Conservation (phyloP, 495 filamentous ascomycete genomes). For the Talaromyces adpressus region DNA sequence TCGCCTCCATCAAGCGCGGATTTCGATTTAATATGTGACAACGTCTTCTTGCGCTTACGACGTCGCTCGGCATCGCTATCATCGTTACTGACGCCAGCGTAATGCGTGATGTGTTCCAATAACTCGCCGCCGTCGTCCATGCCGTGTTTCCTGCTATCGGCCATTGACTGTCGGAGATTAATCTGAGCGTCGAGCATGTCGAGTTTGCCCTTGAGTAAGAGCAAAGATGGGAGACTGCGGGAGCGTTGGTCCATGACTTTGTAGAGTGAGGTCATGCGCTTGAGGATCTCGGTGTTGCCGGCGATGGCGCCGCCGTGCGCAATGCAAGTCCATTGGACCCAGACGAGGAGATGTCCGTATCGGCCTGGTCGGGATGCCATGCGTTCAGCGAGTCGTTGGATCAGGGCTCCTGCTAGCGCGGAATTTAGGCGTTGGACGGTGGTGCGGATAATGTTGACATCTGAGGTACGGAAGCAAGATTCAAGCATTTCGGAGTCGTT, state of each 20-base stretch:
- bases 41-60: constrained; percentile 23
- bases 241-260: constrained; percentile 81
- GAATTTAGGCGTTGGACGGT: constrained; percentile 90
- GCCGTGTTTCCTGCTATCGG: constrained; percentile 39
- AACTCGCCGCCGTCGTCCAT: constrained; percentile 68
- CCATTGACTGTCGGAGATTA: constrained; percentile 60
- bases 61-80: constrained; percentile 31
- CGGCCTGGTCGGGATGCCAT: constrained; percentile 82
- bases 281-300: constrained; percentile 68
- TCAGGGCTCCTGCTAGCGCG: constrained; percentile 63
- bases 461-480: constrained; percentile 76
- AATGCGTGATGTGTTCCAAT: constrained; percentile 39
- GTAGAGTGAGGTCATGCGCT: constrained; percentile 67
- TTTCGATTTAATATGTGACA: constrained; percentile 14
- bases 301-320: constrained; percentile 90
- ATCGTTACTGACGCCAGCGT: constrained; percentile 22
- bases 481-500: constrained; percentile 85
- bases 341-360: constrained; percentile 84
- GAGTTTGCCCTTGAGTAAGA: constrained; percentile 86
- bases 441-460: constrained; percentile 65
- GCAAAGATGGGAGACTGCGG: constrained; percentile 68
- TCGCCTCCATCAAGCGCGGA: constrained; percentile 27
- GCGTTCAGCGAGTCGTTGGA: constrained; percentile 78
- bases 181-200: constrained; percentile 88
- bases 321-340: constrained; percentile 95